Conservation (phyloP, 345 rosid genomes). For the Isatis tinctoria region DNA sequence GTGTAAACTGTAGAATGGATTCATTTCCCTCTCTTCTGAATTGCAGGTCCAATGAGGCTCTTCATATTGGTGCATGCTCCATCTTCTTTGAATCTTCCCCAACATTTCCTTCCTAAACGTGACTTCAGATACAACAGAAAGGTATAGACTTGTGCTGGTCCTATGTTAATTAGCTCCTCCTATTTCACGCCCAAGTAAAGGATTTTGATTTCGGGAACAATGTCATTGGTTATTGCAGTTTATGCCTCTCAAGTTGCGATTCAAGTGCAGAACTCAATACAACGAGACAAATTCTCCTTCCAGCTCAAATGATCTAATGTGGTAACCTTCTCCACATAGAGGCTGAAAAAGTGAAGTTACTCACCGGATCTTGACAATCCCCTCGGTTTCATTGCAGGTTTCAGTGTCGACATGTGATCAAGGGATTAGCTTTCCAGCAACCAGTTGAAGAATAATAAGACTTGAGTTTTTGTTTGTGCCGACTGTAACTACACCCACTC, state of each 20-base stretch:
- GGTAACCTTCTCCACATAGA: constrained; percentile 37
- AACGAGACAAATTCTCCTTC: constrained; percentile 25
- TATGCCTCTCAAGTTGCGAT: constrained; percentile 52
- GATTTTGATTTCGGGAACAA: not conserved
- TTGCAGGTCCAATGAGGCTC: constrained; percentile 67
- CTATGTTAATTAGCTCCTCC: not conserved
- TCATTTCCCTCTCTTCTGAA: not conserved
- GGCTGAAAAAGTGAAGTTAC: not conserved
- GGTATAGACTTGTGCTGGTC: constrained; percentile 37
- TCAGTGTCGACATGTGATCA: constrained; percentile 75
- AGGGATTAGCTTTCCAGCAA: constrained; percentile 56
- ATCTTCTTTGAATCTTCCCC: constrained; percentile 58
- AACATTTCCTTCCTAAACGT: constrained; percentile 91
- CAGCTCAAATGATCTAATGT: constrained; percentile 55
- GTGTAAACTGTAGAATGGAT: not conserved
- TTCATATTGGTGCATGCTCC: constrained; percentile 82
- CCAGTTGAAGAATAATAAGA: constrained; percentile 61
- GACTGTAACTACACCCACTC: not conserved
- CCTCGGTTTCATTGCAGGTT: constrained; percentile 44
- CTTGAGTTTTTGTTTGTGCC: not conserved
- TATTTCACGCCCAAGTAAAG: not conserved
- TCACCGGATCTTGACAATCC: not conserved
- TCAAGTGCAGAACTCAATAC: constrained; percentile 58
- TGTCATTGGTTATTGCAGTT: constrained; percentile 38
- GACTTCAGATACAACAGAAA: constrained; percentile 83